Evolutionary conservation across 176 grass and related monocot species (phyloP).

Genomic region (Ampelocalamus luodianensis): DNA sequence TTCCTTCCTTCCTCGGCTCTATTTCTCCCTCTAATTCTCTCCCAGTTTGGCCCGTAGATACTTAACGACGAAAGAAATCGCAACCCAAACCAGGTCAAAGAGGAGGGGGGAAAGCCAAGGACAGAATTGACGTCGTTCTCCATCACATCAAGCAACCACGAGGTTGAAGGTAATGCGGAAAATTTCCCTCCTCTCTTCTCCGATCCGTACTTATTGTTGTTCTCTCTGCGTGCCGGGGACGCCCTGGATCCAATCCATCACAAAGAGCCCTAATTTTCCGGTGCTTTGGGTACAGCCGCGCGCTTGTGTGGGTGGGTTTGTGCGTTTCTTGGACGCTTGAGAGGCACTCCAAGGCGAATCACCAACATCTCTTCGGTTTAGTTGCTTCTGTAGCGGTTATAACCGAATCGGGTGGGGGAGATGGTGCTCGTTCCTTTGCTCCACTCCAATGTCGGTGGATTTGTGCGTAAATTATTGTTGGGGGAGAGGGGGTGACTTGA

Average conservation of each 20-base stretch:
- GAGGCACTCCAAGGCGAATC: constrained; percentile 42
- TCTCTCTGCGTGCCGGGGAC: constrained; percentile 17
- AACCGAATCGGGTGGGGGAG: constrained; percentile 40
- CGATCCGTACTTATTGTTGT: constrained; percentile 21
- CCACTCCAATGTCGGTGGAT: constrained; percentile 44
- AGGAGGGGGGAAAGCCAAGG: background rate
- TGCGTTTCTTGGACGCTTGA: constrained; percentile 38
- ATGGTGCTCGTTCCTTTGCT: background rate
- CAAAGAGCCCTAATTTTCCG: background rate
- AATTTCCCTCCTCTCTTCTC: background rate
- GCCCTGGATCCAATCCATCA: background rate
- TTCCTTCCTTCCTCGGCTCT: background rate
- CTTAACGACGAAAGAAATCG: no score
- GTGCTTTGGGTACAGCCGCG: constrained; percentile 19
- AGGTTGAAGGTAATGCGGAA: constrained; percentile 44
- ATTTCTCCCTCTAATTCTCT: background rate
- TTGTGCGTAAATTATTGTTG: constrained; percentile 26
- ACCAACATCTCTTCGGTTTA: constrained; percentile 19
- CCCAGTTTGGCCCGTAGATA: no score
- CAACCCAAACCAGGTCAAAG: background rate
- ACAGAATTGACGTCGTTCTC: background rate
- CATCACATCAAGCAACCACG: constrained; percentile 26
- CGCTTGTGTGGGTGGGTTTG: constrained; percentile 5
- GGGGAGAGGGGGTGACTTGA: background rate
- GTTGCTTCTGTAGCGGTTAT: constrained; percentile 36